phyloP scores from a whole-genome alignment of 257 asterid species.

The Lycium barbarum region DNA sequence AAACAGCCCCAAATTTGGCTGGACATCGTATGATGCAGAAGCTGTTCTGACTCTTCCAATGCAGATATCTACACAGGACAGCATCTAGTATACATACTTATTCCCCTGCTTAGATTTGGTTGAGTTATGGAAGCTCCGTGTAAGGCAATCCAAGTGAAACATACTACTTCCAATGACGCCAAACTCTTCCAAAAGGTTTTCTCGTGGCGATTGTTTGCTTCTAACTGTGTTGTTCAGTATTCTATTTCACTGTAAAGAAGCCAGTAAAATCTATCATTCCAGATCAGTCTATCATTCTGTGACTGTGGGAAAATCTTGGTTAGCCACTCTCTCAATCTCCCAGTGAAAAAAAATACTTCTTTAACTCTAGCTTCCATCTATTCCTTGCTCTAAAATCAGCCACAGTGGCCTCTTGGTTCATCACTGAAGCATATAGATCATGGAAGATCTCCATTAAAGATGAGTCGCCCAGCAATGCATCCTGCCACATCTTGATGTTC shows the following conservation, averaged over 20 bases:
- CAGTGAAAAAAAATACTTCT: not conserved
- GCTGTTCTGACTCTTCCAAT: not conserved
- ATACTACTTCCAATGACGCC: not conserved
- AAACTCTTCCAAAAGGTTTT: not conserved
- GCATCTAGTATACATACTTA: not conserved
- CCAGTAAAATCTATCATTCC: not conserved
- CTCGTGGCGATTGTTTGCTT: not conserved
- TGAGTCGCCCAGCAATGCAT: not conserved
- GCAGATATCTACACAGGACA: not conserved
- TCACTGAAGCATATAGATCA: not conserved
- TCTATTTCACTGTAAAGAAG: not conserved
- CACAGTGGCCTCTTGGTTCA: not conserved
- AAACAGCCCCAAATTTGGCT: not conserved
- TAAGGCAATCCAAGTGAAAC: conserved; percentile 3
- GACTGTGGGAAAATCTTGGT: not conserved
- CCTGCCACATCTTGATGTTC: not conserved
- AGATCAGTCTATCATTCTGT: not conserved
- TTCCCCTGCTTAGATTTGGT: not conserved
- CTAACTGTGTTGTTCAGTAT: not conserved
- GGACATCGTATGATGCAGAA: not conserved
- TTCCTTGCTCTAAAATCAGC: not conserved
- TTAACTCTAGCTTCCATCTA: not conserved
- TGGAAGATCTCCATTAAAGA: not conserved
- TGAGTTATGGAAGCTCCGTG: not conserved
- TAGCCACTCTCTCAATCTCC: not conserved